Evolutionary conservation across 768 basidiomycete species (phyloP).

Genomic region (Suillus placidus): DNA sequence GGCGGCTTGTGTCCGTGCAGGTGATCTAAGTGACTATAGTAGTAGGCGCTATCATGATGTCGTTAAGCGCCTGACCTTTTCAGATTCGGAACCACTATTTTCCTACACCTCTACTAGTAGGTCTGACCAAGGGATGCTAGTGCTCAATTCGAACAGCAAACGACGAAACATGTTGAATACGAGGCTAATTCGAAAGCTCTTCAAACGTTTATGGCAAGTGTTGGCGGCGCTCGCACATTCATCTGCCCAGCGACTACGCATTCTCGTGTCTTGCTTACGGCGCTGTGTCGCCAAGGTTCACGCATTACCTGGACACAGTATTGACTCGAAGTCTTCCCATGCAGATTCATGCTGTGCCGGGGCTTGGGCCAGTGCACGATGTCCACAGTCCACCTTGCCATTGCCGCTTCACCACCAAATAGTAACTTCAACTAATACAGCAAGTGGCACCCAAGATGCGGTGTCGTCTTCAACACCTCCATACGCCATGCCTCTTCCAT

Average conservation of each 20-base stretch:
- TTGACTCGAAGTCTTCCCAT: neutral
- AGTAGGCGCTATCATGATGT: no score
- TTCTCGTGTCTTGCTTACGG: neutral
- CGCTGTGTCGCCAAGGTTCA: neutral
- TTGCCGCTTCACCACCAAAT: neutral
- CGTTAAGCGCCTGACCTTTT: neutral
- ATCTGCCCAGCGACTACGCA: neutral
- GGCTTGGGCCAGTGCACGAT: neutral
- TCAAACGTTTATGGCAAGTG: neutral
- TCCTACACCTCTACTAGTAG: neutral
- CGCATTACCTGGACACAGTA: neutral
- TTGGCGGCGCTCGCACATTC: neutral
- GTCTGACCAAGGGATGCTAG: neutral
- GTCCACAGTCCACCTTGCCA: neutral
- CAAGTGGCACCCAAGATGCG: neutral
- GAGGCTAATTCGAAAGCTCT: neutral
- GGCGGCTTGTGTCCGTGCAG: no score
- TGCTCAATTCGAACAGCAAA: neutral
- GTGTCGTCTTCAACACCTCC: neutral
- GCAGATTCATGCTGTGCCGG: neutral
- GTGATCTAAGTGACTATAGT: no score
- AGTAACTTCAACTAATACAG: neutral
- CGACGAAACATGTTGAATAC: neutral
- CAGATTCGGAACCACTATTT: neutral
- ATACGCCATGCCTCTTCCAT: neutral